These are phyloP conservation scores for Fusarium sp. DNA, from an alignment of 2,329 filamentous ascomycete genomes.

Conservation along the genomic window DNA sequence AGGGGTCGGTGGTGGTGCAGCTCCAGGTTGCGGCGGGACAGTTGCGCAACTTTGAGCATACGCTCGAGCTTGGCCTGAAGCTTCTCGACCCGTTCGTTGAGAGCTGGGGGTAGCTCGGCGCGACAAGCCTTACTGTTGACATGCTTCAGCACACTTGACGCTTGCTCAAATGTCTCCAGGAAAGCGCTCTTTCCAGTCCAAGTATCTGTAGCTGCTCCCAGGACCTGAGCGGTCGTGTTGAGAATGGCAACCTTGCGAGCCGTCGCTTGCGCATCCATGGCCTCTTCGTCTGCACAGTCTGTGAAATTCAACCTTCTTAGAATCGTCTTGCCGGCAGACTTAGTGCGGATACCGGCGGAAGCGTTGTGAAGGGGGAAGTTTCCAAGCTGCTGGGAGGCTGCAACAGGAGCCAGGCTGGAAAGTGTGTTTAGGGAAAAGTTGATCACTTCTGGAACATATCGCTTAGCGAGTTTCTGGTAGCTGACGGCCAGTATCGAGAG, in stretches of 20 bases:
- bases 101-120: constrained; percentile 63
- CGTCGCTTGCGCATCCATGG: constrained; percentile 53
- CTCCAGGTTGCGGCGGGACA: constrained; percentile 83
- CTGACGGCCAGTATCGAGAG: constrained; percentile 84
- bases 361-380: constrained; percentile 75
- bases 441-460: constrained; percentile 90
- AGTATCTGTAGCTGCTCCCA: constrained; percentile 78
- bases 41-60: constrained; percentile 73
- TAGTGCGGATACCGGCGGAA: constrained; percentile 66
- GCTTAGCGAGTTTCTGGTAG: constrained; percentile 87
- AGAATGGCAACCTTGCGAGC: constrained; percentile 72
- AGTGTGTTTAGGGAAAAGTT: constrained; percentile 86
- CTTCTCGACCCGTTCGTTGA: constrained; percentile 61
- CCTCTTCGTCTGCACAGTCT: constrained; percentile 65
- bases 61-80: constrained; percentile 63
- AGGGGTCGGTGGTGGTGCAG: constrained; percentile 92
- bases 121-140: constrained; percentile 69
- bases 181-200: constrained; percentile 85
- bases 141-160: constrained; percentile 71
- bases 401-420: constrained; percentile 73
- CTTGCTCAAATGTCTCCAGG: constrained; percentile 82
- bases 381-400: constrained; percentile 63
- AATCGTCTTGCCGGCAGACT: constrained; percentile 57
- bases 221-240: constrained; percentile 74
- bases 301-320: constrained; percentile 71